Percentiles rank a stretch among this genome's conserved stretches.
Evolutionary conservation across 352 stramenopile genomes (phyloP).

Genomic region (Pythium chondricola): DNA sequence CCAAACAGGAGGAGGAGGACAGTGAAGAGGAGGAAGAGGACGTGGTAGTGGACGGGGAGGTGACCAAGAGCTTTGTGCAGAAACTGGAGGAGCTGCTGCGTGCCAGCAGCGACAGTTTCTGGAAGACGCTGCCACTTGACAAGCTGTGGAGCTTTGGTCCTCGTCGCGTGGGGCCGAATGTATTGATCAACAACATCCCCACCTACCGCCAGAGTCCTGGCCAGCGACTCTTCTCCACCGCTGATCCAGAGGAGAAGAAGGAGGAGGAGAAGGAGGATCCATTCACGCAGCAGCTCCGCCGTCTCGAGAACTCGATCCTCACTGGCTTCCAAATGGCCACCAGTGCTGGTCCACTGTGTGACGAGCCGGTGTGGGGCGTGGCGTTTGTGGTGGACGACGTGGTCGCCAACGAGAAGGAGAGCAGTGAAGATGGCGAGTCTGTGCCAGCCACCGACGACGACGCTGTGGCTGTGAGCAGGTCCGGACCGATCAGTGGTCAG

Average conservation of each 20-base stretch:
- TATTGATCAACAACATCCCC: slow-evolving; percentile 73
- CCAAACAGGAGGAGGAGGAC: background rate
- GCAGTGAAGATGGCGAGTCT: background rate
- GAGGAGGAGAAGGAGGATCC: background rate
- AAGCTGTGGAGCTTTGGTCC: slow-evolving; percentile 74
- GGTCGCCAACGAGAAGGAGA: slow-evolving; percentile 23
- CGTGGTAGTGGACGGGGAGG: background rate
- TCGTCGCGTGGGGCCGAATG: slow-evolving; percentile 61
- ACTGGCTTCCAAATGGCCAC: slow-evolving; percentile 82
- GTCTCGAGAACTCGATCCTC: slow-evolving; percentile 75
- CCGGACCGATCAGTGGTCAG: slow-evolving; percentile 69
- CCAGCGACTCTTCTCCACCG: slow-evolving; percentile 1
- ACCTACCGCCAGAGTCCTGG: slow-evolving; percentile 22
- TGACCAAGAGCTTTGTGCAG: slow-evolving; percentile 20
- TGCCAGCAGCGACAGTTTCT: slow-evolving; percentile 39
- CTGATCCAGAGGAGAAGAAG: too few relatives aligned
- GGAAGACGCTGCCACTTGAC: slow-evolving; percentile 40
- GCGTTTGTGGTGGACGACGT: slow-evolving; percentile 85
- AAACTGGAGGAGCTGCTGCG: slow-evolving; percentile 42
- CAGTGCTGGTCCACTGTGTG: slow-evolving; percentile 78
- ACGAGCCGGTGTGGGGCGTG: slow-evolving; percentile 89
- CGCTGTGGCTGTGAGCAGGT: slow-evolving; percentile 20
- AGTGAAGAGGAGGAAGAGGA: slow-evolving; percentile 6
- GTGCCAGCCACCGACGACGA: slow-evolving; percentile 19
- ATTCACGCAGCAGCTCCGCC: slow-evolving; percentile 26